Conservation (phyloP, 2,329 filamentous ascomycete species). For the Scolecobasidium constrictum region DNA sequence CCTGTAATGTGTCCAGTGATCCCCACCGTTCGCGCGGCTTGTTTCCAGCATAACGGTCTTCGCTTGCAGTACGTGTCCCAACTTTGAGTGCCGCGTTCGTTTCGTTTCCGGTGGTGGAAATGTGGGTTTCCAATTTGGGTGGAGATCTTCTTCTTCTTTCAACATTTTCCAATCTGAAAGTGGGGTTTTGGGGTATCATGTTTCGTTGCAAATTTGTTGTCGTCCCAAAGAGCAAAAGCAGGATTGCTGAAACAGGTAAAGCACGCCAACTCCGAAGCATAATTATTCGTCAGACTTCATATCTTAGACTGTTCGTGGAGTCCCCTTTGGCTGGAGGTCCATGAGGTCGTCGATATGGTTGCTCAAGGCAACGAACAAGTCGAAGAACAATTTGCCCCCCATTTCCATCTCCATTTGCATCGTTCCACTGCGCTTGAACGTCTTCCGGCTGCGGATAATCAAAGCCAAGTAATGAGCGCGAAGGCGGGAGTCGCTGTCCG, state of each 20-base stretch:
- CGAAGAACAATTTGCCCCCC: slow-evolving; percentile 91
- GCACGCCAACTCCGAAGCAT: background rate
- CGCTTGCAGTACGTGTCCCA: background rate
- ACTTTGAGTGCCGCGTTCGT: background rate
- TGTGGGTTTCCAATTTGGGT: background rate
- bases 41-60: background rate
- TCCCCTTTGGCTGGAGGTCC: slow-evolving; percentile 37
- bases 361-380: slow-evolving; percentile 96
- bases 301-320: background rate
- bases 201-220: background rate
- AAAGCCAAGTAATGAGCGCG: slow-evolving; percentile 95
- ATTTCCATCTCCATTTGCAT: slow-evolving; percentile 98
- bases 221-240: background rate
- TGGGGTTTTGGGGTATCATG: background rate
- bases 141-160: too few relatives aligned
- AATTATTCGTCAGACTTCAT: background rate
- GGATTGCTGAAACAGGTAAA: background rate
- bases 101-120: background rate
- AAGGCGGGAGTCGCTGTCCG: slow-evolving; percentile 81
- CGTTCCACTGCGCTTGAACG: slow-evolving; percentile 95
- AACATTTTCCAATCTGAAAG: background rate
- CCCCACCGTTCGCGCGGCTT: background rate
- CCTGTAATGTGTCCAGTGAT: background rate
- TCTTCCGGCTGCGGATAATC: slow-evolving; percentile 94
- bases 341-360: slow-evolving; percentile 96